phyloP scores from a whole-genome alignment of 2,329 filamentous ascomycete species.

The Paecilomyces fulvus region DNA sequence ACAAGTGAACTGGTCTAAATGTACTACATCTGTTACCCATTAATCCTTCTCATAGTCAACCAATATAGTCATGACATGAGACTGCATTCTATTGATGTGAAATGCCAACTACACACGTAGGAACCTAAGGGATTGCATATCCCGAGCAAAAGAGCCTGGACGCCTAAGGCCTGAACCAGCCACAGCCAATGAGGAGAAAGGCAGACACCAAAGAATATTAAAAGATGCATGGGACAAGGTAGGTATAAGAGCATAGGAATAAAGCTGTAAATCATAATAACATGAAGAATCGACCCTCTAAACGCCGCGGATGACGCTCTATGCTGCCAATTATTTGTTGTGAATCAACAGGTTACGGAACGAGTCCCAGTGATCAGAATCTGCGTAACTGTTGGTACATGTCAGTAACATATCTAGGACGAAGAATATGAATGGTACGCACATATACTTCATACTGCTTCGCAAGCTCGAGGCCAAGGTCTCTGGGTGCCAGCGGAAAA shows the following conservation, averaged over 20 bases:
- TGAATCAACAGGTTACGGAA: slow-evolving; percentile 78
- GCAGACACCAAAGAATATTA: background rate
- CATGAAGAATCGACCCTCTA: background rate
- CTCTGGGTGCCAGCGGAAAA: slow-evolving; percentile 88
- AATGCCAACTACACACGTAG: background rate
- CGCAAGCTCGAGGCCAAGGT: slow-evolving; percentile 83
- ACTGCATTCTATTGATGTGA: background rate
- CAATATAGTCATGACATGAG: background rate
- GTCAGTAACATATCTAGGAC: background rate
- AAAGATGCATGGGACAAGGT: background rate
- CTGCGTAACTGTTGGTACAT: slow-evolving; percentile 49
- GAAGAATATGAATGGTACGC: slow-evolving; percentile 34
- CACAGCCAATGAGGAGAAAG: background rate
- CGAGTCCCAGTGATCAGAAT: slow-evolving; percentile 84
- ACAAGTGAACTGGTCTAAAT: too few relatives aligned
- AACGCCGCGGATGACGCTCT: background rate
- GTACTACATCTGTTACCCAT: background rate
- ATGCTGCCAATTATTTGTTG: slow-evolving; percentile 50
- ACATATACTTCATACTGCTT: slow-evolving; percentile 97
- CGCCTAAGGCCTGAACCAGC: background rate
- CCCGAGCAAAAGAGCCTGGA: background rate
- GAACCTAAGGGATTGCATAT: background rate
- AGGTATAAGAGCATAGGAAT: background rate
- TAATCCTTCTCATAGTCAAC: background rate
- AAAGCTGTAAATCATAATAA: background rate